Conservation (phyloP, 495 filamentous ascomycete species). For the Massariosphaeria phaeospora region DNA sequence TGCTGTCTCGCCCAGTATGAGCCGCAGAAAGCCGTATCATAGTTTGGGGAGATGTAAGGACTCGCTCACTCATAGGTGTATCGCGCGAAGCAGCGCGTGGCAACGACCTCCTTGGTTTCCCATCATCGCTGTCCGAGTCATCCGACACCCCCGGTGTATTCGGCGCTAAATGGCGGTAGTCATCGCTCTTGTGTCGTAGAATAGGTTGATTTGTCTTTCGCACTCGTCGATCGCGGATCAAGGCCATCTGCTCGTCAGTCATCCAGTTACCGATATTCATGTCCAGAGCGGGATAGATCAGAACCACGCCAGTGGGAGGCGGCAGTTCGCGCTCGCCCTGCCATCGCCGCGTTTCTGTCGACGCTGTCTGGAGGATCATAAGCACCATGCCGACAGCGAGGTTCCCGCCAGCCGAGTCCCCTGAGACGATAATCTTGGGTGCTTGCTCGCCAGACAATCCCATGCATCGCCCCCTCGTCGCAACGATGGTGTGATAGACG, state of each 20-base stretch:
- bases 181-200: conserved; percentile 69
- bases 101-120: too few species aligned
- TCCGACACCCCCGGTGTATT: conserved; percentile 40
- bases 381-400: conserved; percentile 75
- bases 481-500: conserved; percentile 76
- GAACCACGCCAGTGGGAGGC: conserved; percentile 70
- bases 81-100: too few species aligned
- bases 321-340: conserved; percentile 61
- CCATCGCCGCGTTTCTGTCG: conserved; percentile 52
- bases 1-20: conserved; percentile 26
- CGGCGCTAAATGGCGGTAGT: conserved; percentile 58
- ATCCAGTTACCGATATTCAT: conserved; percentile 99
- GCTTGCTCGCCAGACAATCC: conserved; percentile 68
- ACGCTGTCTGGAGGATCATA: conserved; percentile 76
- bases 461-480: conserved; percentile 70
- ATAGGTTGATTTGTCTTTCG: conserved; percentile 73
- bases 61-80: conserved; percentile 9
- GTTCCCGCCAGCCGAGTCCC: conserved; percentile 91
- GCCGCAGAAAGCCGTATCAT: conserved; percentile 33
- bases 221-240: conserved; percentile 78
- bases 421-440: conserved; percentile 76
- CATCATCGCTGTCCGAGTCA: conserved; percentile 38
- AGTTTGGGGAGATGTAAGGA: conserved; percentile 30
- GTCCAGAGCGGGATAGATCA: conserved; percentile 86
- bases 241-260: conserved; percentile 92